A percentile compares a stretch with the other conserved stretches of the same genome.
phyloP scores from a whole-genome alignment of 2,329 filamentous ascomycete species.

The Rasamsonia emersonii region DNA sequence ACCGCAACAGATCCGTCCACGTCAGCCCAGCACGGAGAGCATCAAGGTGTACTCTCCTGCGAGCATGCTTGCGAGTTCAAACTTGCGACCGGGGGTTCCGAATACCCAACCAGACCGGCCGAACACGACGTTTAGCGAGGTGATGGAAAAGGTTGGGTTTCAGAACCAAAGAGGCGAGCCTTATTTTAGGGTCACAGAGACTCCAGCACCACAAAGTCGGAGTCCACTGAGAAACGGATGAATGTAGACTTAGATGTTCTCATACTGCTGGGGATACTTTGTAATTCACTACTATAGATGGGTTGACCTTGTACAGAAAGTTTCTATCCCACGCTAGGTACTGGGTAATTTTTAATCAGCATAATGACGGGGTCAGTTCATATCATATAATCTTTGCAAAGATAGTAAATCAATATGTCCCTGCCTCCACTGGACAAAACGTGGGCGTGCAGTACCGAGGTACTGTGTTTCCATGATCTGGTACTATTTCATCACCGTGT shows the following conservation, averaged over 20 bases:
- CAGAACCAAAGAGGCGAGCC: constrained; percentile 19
- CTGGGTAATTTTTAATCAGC: too few relatives aligned
- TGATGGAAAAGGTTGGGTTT: constrained; percentile 31
- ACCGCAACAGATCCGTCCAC: constrained; percentile 15
- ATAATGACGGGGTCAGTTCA: too few relatives aligned
- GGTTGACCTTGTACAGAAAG: too few relatives aligned
- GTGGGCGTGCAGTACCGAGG: too few relatives aligned
- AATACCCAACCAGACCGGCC: constrained; percentile 17
- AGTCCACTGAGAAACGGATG: constrained; percentile 4
- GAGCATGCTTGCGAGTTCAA: constrained; percentile 15
- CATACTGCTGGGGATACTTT: too few relatives aligned
- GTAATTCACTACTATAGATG: too few relatives aligned
- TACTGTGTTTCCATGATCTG: too few relatives aligned
- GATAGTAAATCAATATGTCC: neutral
- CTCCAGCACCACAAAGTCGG: constrained; percentile 8
- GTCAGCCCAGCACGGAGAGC: constrained; percentile 33
- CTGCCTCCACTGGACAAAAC: too few relatives aligned
- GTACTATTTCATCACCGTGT: neutral
- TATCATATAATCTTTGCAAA: neutral
- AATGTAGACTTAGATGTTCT: constrained; percentile 1
- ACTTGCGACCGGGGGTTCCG: constrained; percentile 1
- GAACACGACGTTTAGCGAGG: constrained; percentile 28
- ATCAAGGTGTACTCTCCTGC: constrained; percentile 40
- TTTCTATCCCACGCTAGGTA: too few relatives aligned
- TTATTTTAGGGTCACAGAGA: constrained; percentile 19